Base-by-base conservation (phyloP, 352 stramenopile species). In the Phytopythium sindhum region DNA sequence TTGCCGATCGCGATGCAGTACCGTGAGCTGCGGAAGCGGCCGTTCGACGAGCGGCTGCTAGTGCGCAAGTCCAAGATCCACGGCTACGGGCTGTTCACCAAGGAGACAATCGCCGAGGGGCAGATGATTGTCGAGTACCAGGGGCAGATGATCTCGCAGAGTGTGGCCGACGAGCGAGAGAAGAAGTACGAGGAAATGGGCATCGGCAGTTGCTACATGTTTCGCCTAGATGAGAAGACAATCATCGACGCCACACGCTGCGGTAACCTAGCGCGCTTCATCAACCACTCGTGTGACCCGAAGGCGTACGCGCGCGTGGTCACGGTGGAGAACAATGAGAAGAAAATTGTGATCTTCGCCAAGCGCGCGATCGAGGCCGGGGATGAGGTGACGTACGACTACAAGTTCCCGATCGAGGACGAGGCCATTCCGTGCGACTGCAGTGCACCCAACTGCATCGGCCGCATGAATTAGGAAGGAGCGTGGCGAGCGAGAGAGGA, bases 111-210 rank as follows among this genome's bases (percentile, higher is more conserved):
- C 44, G 78, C 72, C 2, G 93, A 97, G 63, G 86, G 96, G 23
- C 90, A 98, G 61, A 97, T 99, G 89, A 98, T 99, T 50, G 90
- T 98, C 42, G 96, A 99, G 78, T 99, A 99, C 65, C 88, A 98
- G 64, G 96, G 97, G 8, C 88, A 98, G 72, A 88, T 96, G 68
- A 90, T 98, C 69, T 71, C 78, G n/a, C 86, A 97, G 64, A 56
- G 72, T 17, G 89, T 98, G 28, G 95, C 96, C 0, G 96, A 99
- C 63, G 93, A 93, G 55, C 88, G 96, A 17, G 96, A 99, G 67
- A 84, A 91, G 47, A 77, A 91, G 60, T 99, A 99, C 65, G 95
- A 99, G 66, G 89, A 93, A 45, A 88, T 88, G 65, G 93, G 92
- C 15, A 88, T 98, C 52, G 96, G 96, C 37, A 97, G 86, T 56